Evolutionary conservation across 1,284 basidiomycete genomes (phyloP), one percentile per base, ranked within the genome.

Genomic region (Veloporphyrellus conicus): DNA sequence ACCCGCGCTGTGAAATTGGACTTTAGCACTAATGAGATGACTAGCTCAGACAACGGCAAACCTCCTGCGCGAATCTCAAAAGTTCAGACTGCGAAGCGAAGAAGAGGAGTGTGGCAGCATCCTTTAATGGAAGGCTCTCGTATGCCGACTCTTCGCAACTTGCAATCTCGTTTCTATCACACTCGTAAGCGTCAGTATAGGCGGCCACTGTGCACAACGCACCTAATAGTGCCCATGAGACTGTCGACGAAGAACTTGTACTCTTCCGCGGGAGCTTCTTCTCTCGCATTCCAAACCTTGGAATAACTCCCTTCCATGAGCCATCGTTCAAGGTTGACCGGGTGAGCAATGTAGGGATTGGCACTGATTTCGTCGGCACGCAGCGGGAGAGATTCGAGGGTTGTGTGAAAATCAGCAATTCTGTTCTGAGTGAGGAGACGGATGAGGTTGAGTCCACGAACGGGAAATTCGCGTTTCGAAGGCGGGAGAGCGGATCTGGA

Each of bases 261-360:
- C 66, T 95, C 93, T 52, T 89, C 85, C 29, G 83, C 79, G 2
- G 88, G 88, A 2, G 88, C 91, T 59, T 93, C 84, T 55, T 90
- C 87, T 56, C 93, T 81, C 35, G 94, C 93, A 56, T 90, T 84
- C 92, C 95, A 99, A 4, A 99, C 94, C 68, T 97, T 96, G 68
- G 90, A 93, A 68, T 99, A 99, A 61, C 87, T 89, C 31, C 95
- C 95, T 68, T 99, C 96, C 95, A 99, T 99, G 50, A 99, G 77
- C 91, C 94, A 98, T 42, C 91, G 78, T 68, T 99, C 96, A 49
- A 93, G 77, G 64, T 93, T 91, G 48, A 93, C 85, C 2, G 90
- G 89, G 66, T 93, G 89, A 49, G 80, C 79, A 57, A 94, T 86
- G 66, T 80, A 93, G 15, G 82, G 82, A 66, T 91, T 91, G 25